These are phyloP conservation scores for Petunia secreta DNA, from an alignment of 257 asterid species.

Conservation along the genomic window DNA sequence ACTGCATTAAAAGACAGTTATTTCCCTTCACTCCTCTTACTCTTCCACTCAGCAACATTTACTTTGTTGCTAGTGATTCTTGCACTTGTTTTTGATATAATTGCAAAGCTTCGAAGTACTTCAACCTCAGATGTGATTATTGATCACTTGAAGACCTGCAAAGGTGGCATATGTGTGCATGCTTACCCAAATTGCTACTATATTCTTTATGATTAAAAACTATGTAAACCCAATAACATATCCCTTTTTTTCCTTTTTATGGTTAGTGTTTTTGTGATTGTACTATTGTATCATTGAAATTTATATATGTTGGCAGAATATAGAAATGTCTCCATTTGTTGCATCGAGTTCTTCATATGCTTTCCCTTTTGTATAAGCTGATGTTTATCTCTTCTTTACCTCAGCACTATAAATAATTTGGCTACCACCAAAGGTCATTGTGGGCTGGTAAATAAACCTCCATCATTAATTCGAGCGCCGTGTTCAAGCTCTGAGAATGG, in stretches of 20 bases:
- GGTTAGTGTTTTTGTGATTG: neutral
- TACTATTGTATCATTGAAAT: neutral
- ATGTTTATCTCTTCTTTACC: too few species aligned
- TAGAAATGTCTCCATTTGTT: neutral
- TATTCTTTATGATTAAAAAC: constrained; percentile 11
- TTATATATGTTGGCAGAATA: neutral
- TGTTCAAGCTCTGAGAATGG: too few species aligned
- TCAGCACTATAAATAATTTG: too few species aligned
- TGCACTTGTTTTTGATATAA: constrained; percentile 19
- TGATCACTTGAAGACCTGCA: constrained; percentile 17
- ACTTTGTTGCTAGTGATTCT: constrained; percentile 22
- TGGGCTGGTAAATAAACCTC: too few species aligned
- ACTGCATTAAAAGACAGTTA: neutral
- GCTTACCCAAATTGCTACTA: neutral
- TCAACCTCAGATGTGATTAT: neutral
- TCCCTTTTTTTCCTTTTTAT: neutral
- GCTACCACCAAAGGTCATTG: too few species aligned
- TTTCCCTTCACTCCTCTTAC: constrained; percentile 20
- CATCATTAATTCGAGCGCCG: too few species aligned
- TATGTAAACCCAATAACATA: neutral
- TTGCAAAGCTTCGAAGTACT: neutral
- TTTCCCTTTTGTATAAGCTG: too few species aligned
- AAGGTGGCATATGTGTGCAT: constrained; percentile 26
- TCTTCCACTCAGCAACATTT: constrained; percentile 19
- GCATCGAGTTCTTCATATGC: neutral